These are phyloP conservation scores for Chlorella ohadii DNA, from an alignment of 139 green algal species.

Conservation along the genomic window DNA sequence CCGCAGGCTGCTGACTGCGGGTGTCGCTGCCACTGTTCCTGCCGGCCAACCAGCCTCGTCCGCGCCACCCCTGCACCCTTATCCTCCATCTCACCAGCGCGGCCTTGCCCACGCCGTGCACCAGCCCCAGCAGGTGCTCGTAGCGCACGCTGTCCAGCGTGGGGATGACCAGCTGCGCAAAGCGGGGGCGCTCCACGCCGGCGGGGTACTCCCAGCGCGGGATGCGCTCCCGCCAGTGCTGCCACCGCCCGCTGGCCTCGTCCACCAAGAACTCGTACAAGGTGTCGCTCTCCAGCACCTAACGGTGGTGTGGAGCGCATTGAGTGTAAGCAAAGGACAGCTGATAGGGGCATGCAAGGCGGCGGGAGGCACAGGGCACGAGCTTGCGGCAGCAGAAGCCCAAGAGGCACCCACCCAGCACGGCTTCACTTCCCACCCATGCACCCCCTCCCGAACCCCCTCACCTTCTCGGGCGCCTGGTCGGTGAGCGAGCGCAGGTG, in stretches of 20 bases:
- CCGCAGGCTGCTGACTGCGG: too few relatives aligned
- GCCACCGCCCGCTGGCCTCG: constrained; percentile 73
- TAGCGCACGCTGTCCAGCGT: constrained; percentile 90
- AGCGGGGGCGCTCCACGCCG: constrained; percentile 78
- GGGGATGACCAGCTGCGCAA: constrained; percentile 90
- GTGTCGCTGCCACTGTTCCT: too few relatives aligned
- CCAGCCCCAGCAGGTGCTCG: constrained; percentile 84
- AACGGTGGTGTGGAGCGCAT: background rate
- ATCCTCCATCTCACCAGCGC: constrained; percentile 9
- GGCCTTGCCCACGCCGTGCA: constrained; percentile 71
- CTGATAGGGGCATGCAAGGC: background rate
- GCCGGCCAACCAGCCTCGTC: too few relatives aligned
- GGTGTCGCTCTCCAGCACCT: constrained; percentile 48
- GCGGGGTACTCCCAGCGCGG: constrained; percentile 87
- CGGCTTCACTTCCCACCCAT: background rate
- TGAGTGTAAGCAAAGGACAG: background rate
- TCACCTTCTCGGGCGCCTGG: constrained; percentile 61
- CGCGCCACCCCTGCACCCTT: too few relatives aligned
- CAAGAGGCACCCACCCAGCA: background rate
- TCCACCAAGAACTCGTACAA: constrained; percentile 91
- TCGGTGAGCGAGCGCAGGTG: constrained; percentile 60
- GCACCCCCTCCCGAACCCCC: background rate
- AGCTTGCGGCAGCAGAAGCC: background rate
- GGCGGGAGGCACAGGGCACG: background rate
- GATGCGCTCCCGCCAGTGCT: constrained; percentile 84